Conservation (phyloP, 2,329 filamentous ascomycete genomes). For the Aureobasidium sp. region DNA sequence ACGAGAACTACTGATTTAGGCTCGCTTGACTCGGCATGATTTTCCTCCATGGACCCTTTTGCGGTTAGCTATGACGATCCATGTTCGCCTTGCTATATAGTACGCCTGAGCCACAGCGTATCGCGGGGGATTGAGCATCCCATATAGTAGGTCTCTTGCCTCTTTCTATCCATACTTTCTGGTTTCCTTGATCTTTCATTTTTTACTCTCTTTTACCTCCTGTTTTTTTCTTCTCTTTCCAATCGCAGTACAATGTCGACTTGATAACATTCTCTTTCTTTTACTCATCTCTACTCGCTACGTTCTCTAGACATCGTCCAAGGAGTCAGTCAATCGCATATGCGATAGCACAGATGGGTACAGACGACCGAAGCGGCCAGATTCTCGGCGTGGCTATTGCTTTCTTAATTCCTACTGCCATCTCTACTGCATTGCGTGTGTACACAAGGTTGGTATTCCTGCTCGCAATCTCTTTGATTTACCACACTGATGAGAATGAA, state of each 20-base stretch:
- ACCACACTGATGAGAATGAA: not conserved
- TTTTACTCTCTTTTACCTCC: not conserved
- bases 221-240: not conserved
- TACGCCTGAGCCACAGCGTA: not conserved
- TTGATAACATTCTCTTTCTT: not conserved
- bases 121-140: not conserved
- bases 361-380: constrained; percentile 3
- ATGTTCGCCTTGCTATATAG: not conserved
- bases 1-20: not conserved
- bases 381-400: constrained; percentile 23
- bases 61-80: not conserved
- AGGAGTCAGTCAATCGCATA: not conserved
- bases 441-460: constrained; percentile 22
- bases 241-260: not conserved
- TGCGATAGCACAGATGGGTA: not conserved
- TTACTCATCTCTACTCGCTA: not conserved
- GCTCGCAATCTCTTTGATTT: not conserved
- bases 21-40: not conserved
- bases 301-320: too few species aligned
- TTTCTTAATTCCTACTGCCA: constrained; percentile 33
- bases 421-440: constrained; percentile 30
- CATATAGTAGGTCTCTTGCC: not conserved
- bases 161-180: not conserved
- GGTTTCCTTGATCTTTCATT: not conserved
- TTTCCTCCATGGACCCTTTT: not conserved